Evolutionary conservation across 2,329 filamentous ascomycete species (phyloP).

Genomic region (Microascus cirrosus): DNA sequence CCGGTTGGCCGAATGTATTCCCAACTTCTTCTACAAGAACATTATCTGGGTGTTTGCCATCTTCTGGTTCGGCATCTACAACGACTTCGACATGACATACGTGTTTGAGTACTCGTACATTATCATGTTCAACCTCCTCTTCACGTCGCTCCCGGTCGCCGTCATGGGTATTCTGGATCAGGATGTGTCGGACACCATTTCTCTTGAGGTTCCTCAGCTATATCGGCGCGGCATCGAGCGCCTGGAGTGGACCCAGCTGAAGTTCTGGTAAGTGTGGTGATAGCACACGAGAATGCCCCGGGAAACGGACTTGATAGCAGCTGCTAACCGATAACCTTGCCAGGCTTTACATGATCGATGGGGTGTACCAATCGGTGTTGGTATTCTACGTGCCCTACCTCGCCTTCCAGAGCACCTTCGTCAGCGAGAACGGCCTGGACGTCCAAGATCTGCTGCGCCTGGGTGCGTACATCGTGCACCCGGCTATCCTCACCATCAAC

Average conservation of each 20-base stretch:
- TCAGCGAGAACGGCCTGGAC: slow-evolving; percentile 61
- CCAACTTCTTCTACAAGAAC: slow-evolving; percentile 99
- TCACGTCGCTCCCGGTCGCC: slow-evolving; percentile 89
- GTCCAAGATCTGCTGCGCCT: slow-evolving; percentile 74
- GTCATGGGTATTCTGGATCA: slow-evolving; percentile 96
- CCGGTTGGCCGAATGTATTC: slow-evolving; percentile 81
- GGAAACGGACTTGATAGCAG: neutral
- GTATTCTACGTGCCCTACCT: slow-evolving; percentile 89
- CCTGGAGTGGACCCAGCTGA: slow-evolving; percentile 87
- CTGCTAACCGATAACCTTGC: slow-evolving; percentile 14
- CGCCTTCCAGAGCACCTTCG: slow-evolving; percentile 59
- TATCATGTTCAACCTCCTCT: slow-evolving; percentile 89
- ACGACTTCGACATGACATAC: slow-evolving; percentile 93
- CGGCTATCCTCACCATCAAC: slow-evolving; percentile 82
- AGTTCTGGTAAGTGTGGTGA: slow-evolving; percentile 69
- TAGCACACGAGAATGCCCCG: neutral
- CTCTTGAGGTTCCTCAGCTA: slow-evolving; percentile 85
- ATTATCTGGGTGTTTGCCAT: slow-evolving; percentile 94
- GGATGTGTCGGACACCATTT: slow-evolving; percentile 89
- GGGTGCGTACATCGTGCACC: slow-evolving; percentile 76
- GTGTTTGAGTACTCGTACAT: slow-evolving; percentile 98
- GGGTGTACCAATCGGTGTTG: slow-evolving; percentile 87
- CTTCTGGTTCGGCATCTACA: slow-evolving; percentile 96
- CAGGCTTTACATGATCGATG: slow-evolving; percentile 89
- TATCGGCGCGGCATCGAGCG: slow-evolving; percentile 94